Percentiles rank a stretch among this genome's conserved stretches.
phyloP scores from a whole-genome alignment of 371 early-diverging fungal species.

The Apophysomyces elegans region DNA sequence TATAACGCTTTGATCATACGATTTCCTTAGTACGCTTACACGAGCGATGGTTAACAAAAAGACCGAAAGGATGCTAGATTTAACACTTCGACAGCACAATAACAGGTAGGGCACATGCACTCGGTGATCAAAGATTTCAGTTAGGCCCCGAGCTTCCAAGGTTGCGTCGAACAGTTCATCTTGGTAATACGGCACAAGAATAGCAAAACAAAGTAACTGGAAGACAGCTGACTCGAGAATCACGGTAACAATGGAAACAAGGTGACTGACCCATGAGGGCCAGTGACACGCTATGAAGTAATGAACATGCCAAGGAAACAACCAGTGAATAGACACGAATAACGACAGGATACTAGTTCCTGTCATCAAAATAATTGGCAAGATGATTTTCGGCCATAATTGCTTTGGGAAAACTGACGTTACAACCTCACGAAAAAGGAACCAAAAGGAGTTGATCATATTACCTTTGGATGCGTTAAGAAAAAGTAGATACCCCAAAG shows the following conservation, averaged over 20 bases:
- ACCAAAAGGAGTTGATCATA: too few species aligned
- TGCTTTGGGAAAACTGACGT: slow-evolving; percentile 11
- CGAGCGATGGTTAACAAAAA: slow-evolving; percentile 27
- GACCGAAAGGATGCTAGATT: slow-evolving; percentile 31
- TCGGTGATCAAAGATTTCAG: slow-evolving; percentile 39
- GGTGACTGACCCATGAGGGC: slow-evolving; percentile 55
- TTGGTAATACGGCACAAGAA: slow-evolving; percentile 54
- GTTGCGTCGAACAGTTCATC: slow-evolving; percentile 55
- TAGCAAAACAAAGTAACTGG: slow-evolving; percentile 49
- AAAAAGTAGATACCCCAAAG: slow-evolving; percentile 46
- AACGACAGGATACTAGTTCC: slow-evolving; percentile 30
- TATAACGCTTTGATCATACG: too few species aligned
- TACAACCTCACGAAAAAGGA: too few species aligned
- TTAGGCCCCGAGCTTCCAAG: slow-evolving; percentile 39
- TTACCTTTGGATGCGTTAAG: slow-evolving; percentile 50
- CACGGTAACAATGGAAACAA: slow-evolving; percentile 42
- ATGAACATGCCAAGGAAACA: slow-evolving; percentile 37
- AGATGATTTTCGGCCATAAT: slow-evolving; percentile 35
- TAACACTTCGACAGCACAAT: slow-evolving; percentile 32
- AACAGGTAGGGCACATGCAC: slow-evolving; percentile 27
- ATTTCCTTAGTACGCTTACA: slow-evolving; percentile 15
- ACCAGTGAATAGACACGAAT: slow-evolving; percentile 25
- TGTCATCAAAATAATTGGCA: slow-evolving; percentile 33
- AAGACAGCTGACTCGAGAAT: slow-evolving; percentile 50
- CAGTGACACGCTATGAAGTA: slow-evolving; percentile 49